A percentile compares a stretch with the other conserved stretches of the same genome.
Conservation (phyloP, 345 rosid genomes). For the Salix suchowensis region DNA sequence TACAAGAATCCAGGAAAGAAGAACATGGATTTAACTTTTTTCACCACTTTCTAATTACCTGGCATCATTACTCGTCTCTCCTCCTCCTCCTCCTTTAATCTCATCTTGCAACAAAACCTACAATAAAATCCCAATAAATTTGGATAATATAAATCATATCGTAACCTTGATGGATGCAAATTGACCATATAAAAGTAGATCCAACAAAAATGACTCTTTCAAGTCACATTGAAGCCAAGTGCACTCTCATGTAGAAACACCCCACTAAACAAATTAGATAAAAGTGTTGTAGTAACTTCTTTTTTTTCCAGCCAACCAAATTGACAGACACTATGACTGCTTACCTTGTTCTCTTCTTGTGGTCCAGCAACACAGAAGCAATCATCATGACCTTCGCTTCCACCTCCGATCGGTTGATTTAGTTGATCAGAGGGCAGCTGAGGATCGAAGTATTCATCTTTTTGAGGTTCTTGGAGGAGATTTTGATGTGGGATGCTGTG, state of each 20-base stretch:
- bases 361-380: background rate
- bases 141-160: background rate
- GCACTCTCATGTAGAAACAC: constrained; percentile 29
- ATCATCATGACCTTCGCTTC: constrained; percentile 10
- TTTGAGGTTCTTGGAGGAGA: constrained; percentile 9
- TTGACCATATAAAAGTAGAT: constrained; percentile 2
- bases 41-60: constrained; percentile 41
- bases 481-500: constrained; percentile 7
- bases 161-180: constrained; percentile 29
- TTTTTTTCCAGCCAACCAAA: constrained; percentile 30
- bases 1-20: constrained; percentile 37
- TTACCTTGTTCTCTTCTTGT: constrained; percentile 12
- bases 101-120: constrained; percentile 24
- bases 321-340: constrained; percentile 3
- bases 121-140: constrained; percentile 9
- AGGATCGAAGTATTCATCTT: constrained; percentile 3
- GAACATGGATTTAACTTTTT: constrained; percentile 8
- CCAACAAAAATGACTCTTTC: constrained; percentile 4
- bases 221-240: constrained; percentile 26
- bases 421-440: constrained; percentile 34
- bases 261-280: background rate
- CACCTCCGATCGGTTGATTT: constrained; percentile 41
- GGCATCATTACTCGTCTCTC: constrained; percentile 40
- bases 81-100: constrained; percentile 8
- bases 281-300: background rate